Percentiles rank a stretch among this genome's conserved stretches.
These are phyloP conservation scores for Nemania diffusa DNA, from an alignment of 2,329 filamentous ascomycete genomes.

Conservation along the genomic window DNA sequence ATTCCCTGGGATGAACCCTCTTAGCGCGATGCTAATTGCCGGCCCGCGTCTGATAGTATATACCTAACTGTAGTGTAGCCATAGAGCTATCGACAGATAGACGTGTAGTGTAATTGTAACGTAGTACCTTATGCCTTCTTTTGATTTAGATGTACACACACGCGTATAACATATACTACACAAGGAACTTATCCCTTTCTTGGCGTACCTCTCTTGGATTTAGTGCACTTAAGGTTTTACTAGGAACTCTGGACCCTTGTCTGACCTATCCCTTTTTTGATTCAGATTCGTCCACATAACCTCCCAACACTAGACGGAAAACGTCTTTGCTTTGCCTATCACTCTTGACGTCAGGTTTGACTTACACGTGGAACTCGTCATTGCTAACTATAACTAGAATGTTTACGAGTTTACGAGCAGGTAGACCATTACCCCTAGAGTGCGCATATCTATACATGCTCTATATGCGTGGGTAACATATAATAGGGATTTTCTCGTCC, in stretches of 20 bases:
- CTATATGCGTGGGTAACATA: neutral
- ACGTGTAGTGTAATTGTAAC: neutral
- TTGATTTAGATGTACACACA: too few species aligned
- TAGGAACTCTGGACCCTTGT: too few species aligned
- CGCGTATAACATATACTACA: too few species aligned
- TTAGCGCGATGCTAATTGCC: constrained; percentile 26
- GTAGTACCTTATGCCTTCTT: neutral
- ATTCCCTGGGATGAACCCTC: constrained; percentile 6
- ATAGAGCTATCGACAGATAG: neutral
- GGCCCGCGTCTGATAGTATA: neutral
- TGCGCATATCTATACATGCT: neutral
- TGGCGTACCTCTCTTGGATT: too few species aligned
- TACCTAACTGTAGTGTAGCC: neutral
- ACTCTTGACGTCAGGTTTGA: too few species aligned
- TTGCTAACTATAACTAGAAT: neutral
- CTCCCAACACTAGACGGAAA: neutral
- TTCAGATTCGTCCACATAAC: constrained; percentile 3
- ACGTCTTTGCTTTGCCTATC: too few species aligned
- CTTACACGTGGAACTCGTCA: too few species aligned
- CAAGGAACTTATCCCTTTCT: too few species aligned
- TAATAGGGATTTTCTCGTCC: constrained; percentile 9
- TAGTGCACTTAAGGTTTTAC: too few species aligned
- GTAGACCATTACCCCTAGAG: too few species aligned
- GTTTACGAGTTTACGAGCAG: neutral
- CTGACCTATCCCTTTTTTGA: neutral